A percentile compares a stretch with the other conserved stretches of the same genome.
phyloP scores from a whole-genome alignment of 768 basidiomycete species.

The Lactarius akahatsu region DNA sequence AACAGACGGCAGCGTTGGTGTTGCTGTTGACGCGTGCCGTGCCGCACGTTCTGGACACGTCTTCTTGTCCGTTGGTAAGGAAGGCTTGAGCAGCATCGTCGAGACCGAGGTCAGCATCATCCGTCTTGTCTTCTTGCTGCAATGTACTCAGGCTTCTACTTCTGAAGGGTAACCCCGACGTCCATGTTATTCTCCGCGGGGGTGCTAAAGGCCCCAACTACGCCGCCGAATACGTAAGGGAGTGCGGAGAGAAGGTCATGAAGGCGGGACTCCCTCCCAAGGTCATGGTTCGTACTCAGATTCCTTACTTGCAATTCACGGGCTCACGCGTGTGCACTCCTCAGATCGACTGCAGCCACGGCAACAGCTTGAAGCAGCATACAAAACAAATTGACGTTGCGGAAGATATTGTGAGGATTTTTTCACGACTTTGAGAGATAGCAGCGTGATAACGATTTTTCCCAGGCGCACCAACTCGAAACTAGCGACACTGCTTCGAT shows the following conservation, averaged over 20 bases:
- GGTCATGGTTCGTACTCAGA: conserved; percentile 68
- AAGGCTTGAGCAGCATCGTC: conserved; percentile 90
- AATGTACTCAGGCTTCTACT: not conserved
- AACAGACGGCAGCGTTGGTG: conserved; percentile 88
- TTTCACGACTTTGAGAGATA: conserved; percentile 7
- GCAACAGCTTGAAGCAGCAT: conserved; percentile 93
- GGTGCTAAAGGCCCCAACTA: conserved; percentile 91
- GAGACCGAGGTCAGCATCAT: conserved; percentile 70
- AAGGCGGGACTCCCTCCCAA: conserved; percentile 79
- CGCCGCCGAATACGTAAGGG: conserved; percentile 71
- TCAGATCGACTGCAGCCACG: conserved; percentile 95
- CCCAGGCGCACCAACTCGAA: conserved; percentile 70
- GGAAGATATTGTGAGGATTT: conserved; percentile 72
- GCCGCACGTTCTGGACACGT: conserved; percentile 90
- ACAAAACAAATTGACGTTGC: conserved; percentile 85
- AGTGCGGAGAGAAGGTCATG: conserved; percentile 66
- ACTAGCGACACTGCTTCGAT: conserved; percentile 63
- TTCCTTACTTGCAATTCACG: conserved; percentile 11
- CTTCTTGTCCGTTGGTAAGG: conserved; percentile 96
- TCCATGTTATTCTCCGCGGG: conserved; percentile 93
- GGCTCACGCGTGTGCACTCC: not conserved
- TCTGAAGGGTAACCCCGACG: conserved; percentile 81
- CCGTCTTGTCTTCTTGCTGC: not conserved
- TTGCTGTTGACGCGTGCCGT: conserved; percentile 94
- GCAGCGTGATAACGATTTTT: conserved; percentile 28